Evolutionary conservation across 352 stramenopile species (phyloP).

Genomic region (Blastocystis sp.): DNA sequence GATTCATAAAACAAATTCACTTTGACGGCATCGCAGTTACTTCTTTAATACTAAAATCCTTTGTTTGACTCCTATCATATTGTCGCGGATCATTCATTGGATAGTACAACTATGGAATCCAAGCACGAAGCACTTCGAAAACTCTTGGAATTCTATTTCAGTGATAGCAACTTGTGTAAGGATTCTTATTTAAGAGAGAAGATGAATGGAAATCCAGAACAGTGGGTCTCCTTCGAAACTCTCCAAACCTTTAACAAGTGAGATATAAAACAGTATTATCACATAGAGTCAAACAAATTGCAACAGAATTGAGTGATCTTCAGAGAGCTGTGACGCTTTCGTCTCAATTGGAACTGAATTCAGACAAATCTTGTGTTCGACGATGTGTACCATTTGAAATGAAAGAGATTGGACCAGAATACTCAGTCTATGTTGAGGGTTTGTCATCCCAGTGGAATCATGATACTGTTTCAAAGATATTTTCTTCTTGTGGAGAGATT

Average conservation of each 20-base stretch:
- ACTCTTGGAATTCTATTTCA: constrained; percentile 38
- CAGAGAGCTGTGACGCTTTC: background rate
- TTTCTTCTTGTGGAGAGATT: background rate
- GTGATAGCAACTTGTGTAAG: constrained; percentile 13
- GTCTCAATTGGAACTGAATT: background rate
- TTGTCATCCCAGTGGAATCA: constrained; percentile 1
- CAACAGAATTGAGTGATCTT: background rate
- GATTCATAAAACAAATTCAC: too few relatives aligned
- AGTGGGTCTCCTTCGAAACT: background rate
- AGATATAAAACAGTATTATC: background rate
- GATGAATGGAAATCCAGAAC: background rate
- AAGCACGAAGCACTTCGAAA: background rate
- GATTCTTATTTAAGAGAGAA: background rate
- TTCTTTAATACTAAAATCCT: too few relatives aligned
- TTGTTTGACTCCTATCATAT: too few relatives aligned
- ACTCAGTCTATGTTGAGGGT: background rate
- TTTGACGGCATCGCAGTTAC: too few relatives aligned
- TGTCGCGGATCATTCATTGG: too few relatives aligned
- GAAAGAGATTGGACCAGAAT: background rate
- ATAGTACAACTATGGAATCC: too few relatives aligned
- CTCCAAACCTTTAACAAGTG: constrained; percentile 18
- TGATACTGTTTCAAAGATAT: background rate
- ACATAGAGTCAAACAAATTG: background rate
- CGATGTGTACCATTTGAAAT: background rate
- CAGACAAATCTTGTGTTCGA: background rate